Evolutionary conservation across 1,284 basidiomycete genomes (phyloP), one percentile per base, ranked within the genome.

Genomic region (Pascua sp.): DNA sequence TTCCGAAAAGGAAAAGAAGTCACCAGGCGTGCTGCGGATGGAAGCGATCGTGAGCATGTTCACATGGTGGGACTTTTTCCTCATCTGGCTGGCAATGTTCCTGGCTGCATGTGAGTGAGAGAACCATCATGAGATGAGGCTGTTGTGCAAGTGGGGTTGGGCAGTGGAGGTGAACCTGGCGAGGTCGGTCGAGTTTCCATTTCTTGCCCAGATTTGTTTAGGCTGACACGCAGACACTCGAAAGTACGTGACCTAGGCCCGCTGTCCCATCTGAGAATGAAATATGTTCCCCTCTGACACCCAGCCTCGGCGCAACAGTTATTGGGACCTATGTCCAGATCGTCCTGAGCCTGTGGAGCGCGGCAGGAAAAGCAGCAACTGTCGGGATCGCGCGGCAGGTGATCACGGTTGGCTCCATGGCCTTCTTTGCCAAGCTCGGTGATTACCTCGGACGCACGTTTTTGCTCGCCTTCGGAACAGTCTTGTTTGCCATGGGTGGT

Each of bases 401-500:
- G 66, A 78, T 81, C 55, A 78, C 84, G 51, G 84, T 85, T 16
- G 81, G 85, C 42, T 83, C 87, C 36, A 90, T 91, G 77, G 89
- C 89, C 1, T 81, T 89, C 44, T 86, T 89, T 65, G 89, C 89
- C 4, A 90, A 90, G 75, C 73, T 90, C 38, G 84, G 87, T 4
- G 89, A 91, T 68, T 83, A 88, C 37, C 68, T 80, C 11, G 81
- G 81, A 2, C 77, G 81, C 45, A 77, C 77, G 1, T 70, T 70
- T 47, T 78, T 80, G 57, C 78, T 88, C 0, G 88, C 86, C 8
- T 45, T 59, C 37, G 39, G 60, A n/a, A 46, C 61, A 11, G 60
- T 70, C 38, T 39, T 69, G 8, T 71, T 71, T 59, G 73, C 56
- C 17, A 38, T 75, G 46, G 73, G 73, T 0, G 70, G 69, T 54